Evolutionary conservation across 1,284 basidiomycete species (phyloP).

Genomic region (Filobasidium uniguttulatum): DNA sequence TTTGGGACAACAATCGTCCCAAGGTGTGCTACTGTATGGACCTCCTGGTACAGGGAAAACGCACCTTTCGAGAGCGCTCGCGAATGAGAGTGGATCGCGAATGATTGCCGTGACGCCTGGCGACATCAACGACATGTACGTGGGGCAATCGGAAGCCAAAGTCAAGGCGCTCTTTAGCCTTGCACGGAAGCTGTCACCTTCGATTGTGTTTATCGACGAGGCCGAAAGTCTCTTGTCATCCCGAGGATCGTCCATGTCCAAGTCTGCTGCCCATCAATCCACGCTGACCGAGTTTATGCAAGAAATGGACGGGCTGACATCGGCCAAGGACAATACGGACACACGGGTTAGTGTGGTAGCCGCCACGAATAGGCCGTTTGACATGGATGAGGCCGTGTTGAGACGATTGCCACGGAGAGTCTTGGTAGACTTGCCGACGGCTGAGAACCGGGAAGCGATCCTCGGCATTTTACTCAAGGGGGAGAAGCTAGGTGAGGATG

Average conservation of each 20-base stretch:
- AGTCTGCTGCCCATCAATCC: conserved; percentile 58
- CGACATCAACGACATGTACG: conserved; percentile 47
- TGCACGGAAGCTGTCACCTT: conserved; percentile 73
- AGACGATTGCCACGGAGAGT: conserved; percentile 68
- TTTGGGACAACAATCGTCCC: conserved; percentile 76
- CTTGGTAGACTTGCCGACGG: conserved; percentile 69
- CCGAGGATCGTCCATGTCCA: conserved; percentile 65
- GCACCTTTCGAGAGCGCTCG: conserved; percentile 73
- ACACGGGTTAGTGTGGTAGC: conserved; percentile 83
- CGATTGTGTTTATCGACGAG: conserved; percentile 91
- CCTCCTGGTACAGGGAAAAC: conserved; percentile 79
- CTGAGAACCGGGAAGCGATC: conserved; percentile 69
- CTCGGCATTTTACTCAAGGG: conserved; percentile 66
- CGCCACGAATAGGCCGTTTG: conserved; percentile 63
- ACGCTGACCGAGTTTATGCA: conserved; percentile 76
- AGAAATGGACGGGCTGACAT: conserved; percentile 84
- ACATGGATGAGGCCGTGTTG: conserved; percentile 45
- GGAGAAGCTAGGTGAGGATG: conserved; percentile 54
- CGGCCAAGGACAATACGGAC: conserved; percentile 50
- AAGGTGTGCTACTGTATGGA: conserved; percentile 74
- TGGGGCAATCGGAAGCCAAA: conserved; percentile 48
- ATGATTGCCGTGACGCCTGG: conserved; percentile 59
- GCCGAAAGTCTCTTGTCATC: conserved; percentile 88
- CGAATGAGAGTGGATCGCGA: conserved; percentile 75
- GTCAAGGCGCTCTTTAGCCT: conserved; percentile 81